A percentile compares a stretch with the other conserved stretches of the same genome.
These are phyloP conservation scores for Hibiscus syriacus DNA, from an alignment of 345 rosid species.

Conservation along the genomic window DNA sequence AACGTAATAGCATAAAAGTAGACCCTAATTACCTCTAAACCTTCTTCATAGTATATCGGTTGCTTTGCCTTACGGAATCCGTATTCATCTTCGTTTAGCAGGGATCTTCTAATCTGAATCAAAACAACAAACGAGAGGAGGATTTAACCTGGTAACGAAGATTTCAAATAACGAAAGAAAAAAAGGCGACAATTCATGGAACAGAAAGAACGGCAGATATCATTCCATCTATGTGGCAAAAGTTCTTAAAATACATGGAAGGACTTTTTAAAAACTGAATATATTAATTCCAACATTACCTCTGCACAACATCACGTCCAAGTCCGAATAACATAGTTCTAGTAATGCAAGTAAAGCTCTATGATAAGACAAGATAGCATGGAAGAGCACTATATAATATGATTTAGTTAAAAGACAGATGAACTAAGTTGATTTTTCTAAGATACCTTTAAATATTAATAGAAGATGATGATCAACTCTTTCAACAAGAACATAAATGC, in stretches of 20 bases:
- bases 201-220: background rate
- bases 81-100: conserved; percentile 75
- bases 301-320: too few relatives aligned
- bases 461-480: background rate
- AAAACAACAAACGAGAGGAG: conserved; percentile 3
- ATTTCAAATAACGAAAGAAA: background rate
- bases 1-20: background rate
- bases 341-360: background rate
- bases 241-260: background rate
- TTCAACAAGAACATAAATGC: background rate
- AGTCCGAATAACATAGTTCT: background rate
- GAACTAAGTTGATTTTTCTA: background rate
- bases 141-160: background rate
- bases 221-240: background rate
- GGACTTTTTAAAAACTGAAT: too few relatives aligned
- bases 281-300: too few relatives aligned
- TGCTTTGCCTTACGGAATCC: conserved; percentile 68
- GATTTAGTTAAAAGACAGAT: background rate
- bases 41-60: conserved; percentile 76
- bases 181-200: background rate
- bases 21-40: conserved; percentile 52
- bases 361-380: background rate
- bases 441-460: background rate
- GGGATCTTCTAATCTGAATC: conserved; percentile 64
- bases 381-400: background rate